Evolutionary conservation across 495 filamentous ascomycete genomes (phyloP), one percentile per base, ranked within the genome.

Genomic region (Neurospora cerealis): DNA sequence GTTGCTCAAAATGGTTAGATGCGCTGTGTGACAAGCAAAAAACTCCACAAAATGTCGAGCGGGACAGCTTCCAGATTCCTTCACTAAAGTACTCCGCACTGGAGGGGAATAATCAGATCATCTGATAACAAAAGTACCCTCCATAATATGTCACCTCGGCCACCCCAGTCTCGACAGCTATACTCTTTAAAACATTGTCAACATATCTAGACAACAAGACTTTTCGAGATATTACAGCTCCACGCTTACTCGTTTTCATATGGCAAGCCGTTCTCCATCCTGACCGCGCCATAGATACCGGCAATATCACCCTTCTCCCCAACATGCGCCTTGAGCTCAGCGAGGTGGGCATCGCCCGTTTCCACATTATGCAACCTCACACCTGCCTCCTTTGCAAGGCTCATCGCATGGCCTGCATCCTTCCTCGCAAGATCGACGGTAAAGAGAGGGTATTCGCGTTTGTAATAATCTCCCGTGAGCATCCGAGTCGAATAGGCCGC

Each of bases 341-440:
- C 83, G 77, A 82, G 82, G 80, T 96, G 92, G 48, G 80, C 82
- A 82, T 94, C 91, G 4, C 85, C 90, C 10, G 92, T 86, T 80
- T 93, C 88, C 6, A 91, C 81, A 74, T 87, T 89, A 75, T 86
- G 85, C 86, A 97, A 81, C 73, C 84, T 83, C 74, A 87, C 84
- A 0, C 93, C 95, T 6, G 83, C 83, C 42, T 81, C 81, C 73
- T 89, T 80, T 4, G 92, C 94, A 78, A 97, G 74, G 48, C 81
- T 83, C 77, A 89, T 80, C 24, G 91, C 92, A 87, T 97, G 95
- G 11, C 90, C 80, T 41, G 91, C 88, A 86, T 98, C 95, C 83
- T 98, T 98, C 75, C 91, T 83, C 21, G 94, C 94, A 71, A 97
- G 81, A 81, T 96, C 92, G 9, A 95, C 94, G n/a, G 89, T 89